Evolutionary conservation across 2,329 filamentous ascomycete species (phyloP), one percentile per base, ranked within the genome.

Genomic region (Fonsecaea erecta): DNA sequence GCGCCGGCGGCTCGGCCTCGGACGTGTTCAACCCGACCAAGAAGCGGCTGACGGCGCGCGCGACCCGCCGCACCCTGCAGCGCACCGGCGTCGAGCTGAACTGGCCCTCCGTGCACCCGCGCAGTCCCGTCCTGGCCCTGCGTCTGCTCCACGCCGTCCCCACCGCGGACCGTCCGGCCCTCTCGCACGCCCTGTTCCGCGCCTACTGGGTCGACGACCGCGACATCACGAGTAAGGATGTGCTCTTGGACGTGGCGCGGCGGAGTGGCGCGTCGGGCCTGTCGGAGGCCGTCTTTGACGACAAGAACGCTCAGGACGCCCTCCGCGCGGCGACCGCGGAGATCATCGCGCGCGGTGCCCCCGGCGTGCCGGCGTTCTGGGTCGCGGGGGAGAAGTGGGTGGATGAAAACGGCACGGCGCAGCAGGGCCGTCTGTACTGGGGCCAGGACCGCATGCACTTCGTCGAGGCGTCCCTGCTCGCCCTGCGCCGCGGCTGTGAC

Each of bases 381-480:
- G 32, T 68, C 0, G 43, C 8, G 1, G 54, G 58, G 24, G 53
- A 55, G 43, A 11, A 9, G 18, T 48, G 43, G 18, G 43, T 48
- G 18, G 43, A 48, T 12, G 43, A 11, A 4, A 11, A 48, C 3
- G 43, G 43, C 7, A 48, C 9, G 43, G 6, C 18, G 8, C 43
- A 12, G 9, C 62, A 58, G 21, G 65, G 63, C 11, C 59, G 63
- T 26, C 52, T 66, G 12, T 68, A 63, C 55, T 68, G 66, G 66
- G 66, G 66, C 9, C 66, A 68, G 40, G 66, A 68, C 34, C 59
- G 66, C n/a, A 52, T 68, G 60, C 63, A 68, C 18, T 68, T 68
- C 48, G 63, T 68, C 14, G 66, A 68, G 14, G 57, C 62, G 16
- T 40, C 32, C 3, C 37, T 66, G 21, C 46, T 52, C 21, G 63